Evolutionary conservation across 805 yeast genomes (phyloP).

Genomic region (Ogataea chonburiensis): DNA sequence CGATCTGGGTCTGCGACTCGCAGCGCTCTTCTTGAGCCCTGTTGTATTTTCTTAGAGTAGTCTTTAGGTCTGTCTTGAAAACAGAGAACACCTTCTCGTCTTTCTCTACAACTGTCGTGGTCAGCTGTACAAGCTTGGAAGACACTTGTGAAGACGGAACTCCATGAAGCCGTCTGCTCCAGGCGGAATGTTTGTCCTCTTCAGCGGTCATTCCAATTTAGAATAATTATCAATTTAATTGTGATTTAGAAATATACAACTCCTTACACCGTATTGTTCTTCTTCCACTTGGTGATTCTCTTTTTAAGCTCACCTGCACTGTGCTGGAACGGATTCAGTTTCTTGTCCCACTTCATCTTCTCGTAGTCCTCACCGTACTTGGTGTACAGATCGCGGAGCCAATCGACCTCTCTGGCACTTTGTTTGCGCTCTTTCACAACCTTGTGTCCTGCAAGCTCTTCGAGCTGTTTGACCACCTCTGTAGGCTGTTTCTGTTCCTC

Average conservation of each 20-base stretch:
- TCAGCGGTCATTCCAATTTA: constrained; percentile 1
- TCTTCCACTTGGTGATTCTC: constrained; percentile 71
- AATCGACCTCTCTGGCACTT: constrained; percentile 70
- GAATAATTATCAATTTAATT: background rate
- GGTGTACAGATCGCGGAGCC: constrained; percentile 62
- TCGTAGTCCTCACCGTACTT: constrained; percentile 87
- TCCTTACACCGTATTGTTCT: constrained; percentile 19
- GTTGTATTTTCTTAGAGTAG: constrained; percentile 15
- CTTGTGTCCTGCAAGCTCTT: constrained; percentile 50
- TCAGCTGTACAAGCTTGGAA: constrained; percentile 7
- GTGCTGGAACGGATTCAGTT: constrained; percentile 79
- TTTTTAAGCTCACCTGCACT: constrained; percentile 79
- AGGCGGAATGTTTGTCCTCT: constrained; percentile 2
- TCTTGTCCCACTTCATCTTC: constrained; percentile 90
- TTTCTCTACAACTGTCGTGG: constrained; percentile 15
- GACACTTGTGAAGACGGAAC: constrained; percentile 12
- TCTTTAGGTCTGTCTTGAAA: constrained; percentile 20
- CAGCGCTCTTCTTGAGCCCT: constrained; percentile 5
- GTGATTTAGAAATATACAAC: background rate
- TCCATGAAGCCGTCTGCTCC: constrained; percentile 19
- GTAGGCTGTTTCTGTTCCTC: constrained; percentile 34
- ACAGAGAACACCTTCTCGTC: constrained; percentile 18
- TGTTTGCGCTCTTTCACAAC: constrained; percentile 52
- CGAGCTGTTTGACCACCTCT: constrained; percentile 67
- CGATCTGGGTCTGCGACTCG: constrained; percentile 4